Evolutionary conservation across 495 filamentous ascomycete genomes (phyloP).

Genomic region (Trichocladium antarcticum): DNA sequence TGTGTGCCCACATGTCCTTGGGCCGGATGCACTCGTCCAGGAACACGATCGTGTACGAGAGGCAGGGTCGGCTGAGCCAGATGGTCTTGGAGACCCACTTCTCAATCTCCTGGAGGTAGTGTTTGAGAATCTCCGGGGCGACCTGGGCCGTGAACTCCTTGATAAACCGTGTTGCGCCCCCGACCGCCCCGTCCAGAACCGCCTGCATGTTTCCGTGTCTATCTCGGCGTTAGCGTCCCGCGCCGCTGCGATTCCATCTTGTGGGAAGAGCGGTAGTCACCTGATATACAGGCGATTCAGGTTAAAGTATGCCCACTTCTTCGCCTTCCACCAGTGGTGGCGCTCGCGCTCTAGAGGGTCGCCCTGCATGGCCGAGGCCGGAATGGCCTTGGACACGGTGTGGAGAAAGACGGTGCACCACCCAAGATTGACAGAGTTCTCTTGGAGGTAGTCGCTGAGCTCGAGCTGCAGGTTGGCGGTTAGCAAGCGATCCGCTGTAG

Average conservation of each 20-base stretch:
- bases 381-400: conserved; percentile 75
- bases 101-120: conserved; percentile 85
- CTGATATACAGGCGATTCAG: conserved; percentile 90
- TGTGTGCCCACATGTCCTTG: conserved; percentile 87
- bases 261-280: conserved; percentile 36
- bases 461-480: conserved; percentile 57
- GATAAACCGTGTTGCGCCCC: conserved; percentile 64
- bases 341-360: conserved; percentile 78
- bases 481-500: background rate
- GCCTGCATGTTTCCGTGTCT: conserved; percentile 81
- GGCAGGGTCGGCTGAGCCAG: conserved; percentile 87
- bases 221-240: conserved; percentile 16
- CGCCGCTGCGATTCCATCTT: background rate
- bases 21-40: conserved; percentile 96
- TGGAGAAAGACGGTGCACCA: conserved; percentile 93
- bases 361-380: conserved; percentile 64
- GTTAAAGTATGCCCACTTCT: conserved; percentile 99
- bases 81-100: conserved; percentile 90
- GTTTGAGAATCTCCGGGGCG: conserved; percentile 88
- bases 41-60: conserved; percentile 85
- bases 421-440: conserved; percentile 71
- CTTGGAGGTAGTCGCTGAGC: conserved; percentile 61
- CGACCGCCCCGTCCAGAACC: conserved; percentile 50
- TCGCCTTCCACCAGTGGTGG: conserved; percentile 99
- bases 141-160: conserved; percentile 86